phyloP scores from a whole-genome alignment of 73 alveolate genomes.

The Stentor roeselii region DNA sequence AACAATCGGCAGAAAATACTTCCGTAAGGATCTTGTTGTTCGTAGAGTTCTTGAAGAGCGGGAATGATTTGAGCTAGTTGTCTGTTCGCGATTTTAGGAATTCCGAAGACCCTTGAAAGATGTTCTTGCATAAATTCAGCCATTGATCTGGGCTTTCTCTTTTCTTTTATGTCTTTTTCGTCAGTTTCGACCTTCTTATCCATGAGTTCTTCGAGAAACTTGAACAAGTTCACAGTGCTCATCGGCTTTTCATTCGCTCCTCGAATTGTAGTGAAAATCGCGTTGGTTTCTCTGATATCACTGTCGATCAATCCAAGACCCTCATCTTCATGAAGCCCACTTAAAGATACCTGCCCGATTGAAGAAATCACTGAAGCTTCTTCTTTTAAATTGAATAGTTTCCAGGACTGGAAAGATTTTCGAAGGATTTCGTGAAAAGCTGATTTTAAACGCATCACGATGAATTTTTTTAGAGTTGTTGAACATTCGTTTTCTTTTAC shows the following conservation, averaged over 20 bases:
- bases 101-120: conserved; percentile 13
- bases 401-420: too few relatives aligned
- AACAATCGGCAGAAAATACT: neutral
- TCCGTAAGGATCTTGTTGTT: neutral
- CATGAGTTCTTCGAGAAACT: conserved; percentile 27
- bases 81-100: neutral
- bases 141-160: conserved; percentile 23
- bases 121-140: conserved; percentile 20
- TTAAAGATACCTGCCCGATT: too few relatives aligned
- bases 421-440: too few relatives aligned
- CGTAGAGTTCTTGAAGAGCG: neutral
- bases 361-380: too few relatives aligned
- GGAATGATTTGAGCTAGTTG: neutral
- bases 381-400: too few relatives aligned
- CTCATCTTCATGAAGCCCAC: too few relatives aligned
- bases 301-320: too few relatives aligned
- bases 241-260: conserved; percentile 28
- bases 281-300: conserved; percentile 2
- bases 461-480: too few relatives aligned
- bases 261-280: neutral
- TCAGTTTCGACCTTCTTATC: neutral
- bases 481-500: too few relatives aligned
- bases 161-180: conserved; percentile 16
- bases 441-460: too few relatives aligned
- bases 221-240: conserved; percentile 9